A percentile compares a stretch with the other conserved stretches of the same genome.
phyloP scores from a whole-genome alignment of 2,329 filamentous ascomycete genomes.

The Podosphaera fusca region DNA sequence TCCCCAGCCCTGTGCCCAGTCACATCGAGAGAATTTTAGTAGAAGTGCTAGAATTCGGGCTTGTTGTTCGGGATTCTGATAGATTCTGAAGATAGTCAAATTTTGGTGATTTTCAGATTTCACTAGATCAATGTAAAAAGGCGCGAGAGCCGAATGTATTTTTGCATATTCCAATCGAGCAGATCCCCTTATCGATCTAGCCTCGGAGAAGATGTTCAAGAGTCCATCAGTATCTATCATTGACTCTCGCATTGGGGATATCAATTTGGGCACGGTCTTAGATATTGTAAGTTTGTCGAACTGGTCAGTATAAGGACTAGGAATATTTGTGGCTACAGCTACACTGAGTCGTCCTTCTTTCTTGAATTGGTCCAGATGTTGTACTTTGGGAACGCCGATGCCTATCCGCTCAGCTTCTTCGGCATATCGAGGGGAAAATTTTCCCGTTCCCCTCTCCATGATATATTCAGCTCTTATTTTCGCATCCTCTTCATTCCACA shows the following conservation, averaged over 20 bases:
- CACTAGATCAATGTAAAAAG: slow-evolving; percentile 69
- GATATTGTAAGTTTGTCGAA: slow-evolving; percentile 54
- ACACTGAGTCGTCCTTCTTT: neutral
- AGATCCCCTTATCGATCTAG: slow-evolving; percentile 58
- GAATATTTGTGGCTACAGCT: slow-evolving; percentile 10
- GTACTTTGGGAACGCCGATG: slow-evolving; percentile 10
- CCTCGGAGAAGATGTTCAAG: slow-evolving; percentile 44
- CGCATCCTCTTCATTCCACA: slow-evolving; percentile 80
- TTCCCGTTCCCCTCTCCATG: slow-evolving; percentile 36
- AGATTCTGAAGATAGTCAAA: slow-evolving; percentile 65
- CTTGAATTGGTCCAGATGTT: no score
- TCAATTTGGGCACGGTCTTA: slow-evolving; percentile 16
- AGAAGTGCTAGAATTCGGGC: slow-evolving; percentile 74
- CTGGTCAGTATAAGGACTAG: slow-evolving; percentile 31
- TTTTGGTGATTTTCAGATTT: slow-evolving; percentile 52
- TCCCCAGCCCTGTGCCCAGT: slow-evolving; percentile 53
- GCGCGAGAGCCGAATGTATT: slow-evolving; percentile 67
- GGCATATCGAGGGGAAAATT: slow-evolving; percentile 20
- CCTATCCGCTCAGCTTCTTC: slow-evolving; percentile 16
- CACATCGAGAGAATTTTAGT: slow-evolving; percentile 53
- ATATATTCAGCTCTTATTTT: slow-evolving; percentile 57
- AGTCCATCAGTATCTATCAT: slow-evolving; percentile 38
- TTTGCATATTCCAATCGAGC: slow-evolving; percentile 81
- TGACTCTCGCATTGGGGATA: slow-evolving; percentile 17
- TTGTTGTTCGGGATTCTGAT: slow-evolving; percentile 71